phyloP scores from a whole-genome alignment of 352 stramenopile genomes.

The Phytophthora sansomeana region DNA sequence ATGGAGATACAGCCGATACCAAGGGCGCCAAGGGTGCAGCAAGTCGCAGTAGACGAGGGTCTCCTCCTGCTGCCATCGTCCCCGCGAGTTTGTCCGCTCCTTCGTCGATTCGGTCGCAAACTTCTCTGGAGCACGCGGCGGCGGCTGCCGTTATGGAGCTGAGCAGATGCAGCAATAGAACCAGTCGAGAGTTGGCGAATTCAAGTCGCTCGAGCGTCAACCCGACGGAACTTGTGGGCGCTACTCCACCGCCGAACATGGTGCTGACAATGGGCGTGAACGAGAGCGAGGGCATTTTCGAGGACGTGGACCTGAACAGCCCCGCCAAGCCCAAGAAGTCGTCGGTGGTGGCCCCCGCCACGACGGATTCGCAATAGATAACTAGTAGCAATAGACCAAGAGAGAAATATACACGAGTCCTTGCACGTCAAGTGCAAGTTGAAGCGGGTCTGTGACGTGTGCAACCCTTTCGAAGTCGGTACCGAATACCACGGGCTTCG shows the following conservation, averaged over 20 bases:
- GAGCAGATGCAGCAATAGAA: slow-evolving; percentile 14
- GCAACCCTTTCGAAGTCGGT: slow-evolving; percentile 25
- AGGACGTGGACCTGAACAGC: slow-evolving; percentile 43
- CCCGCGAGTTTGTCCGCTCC: slow-evolving; percentile 24
- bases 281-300: slow-evolving; percentile 63
- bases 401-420: background rate
- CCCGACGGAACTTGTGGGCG: background rate
- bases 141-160: slow-evolving; percentile 18
- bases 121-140: slow-evolving; percentile 18
- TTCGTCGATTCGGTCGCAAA: slow-evolving; percentile 24
- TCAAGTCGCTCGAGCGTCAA: slow-evolving; percentile 5
- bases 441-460: slow-evolving; percentile 28
- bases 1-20: slow-evolving; percentile 28
- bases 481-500: slow-evolving; percentile 7
- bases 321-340: slow-evolving; percentile 18
- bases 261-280: slow-evolving; percentile 39
- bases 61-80: slow-evolving; percentile 16
- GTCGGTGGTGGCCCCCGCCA: slow-evolving; percentile 10
- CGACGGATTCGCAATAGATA: slow-evolving; percentile 12
- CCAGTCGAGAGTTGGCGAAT: slow-evolving; percentile 2
- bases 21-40: slow-evolving; percentile 16
- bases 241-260: slow-evolving; percentile 10
- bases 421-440: slow-evolving; percentile 2
- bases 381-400: slow-evolving; percentile 3
- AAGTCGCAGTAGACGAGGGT: slow-evolving; percentile 28